Evolutionary conservation across 73 alveolate species (phyloP).

Genomic region (Paramecium bursaria): DNA sequence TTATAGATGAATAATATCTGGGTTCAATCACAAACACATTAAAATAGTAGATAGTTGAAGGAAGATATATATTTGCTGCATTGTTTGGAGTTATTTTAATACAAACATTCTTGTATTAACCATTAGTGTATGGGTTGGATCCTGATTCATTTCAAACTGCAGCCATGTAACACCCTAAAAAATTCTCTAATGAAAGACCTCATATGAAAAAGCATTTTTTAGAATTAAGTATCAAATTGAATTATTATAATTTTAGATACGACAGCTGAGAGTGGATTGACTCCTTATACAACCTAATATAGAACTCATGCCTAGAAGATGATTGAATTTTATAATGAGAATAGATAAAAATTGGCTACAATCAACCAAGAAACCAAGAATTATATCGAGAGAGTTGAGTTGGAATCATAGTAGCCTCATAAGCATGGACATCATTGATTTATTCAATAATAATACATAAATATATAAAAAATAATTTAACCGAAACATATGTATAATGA

Average conservation of each 20-base stretch:
- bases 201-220: conserved; percentile 21
- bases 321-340: conserved; percentile 11
- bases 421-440: too few relatives aligned
- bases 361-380: conserved; percentile 61
- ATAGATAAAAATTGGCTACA: neutral
- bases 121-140: neutral
- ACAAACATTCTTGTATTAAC: neutral
- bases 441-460: too few relatives aligned
- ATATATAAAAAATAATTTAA: too few relatives aligned
- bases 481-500: too few relatives aligned
- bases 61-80: conserved; percentile 36
- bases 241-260: neutral
- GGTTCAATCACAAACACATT: neutral
- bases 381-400: conserved; percentile 66
- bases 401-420: too few relatives aligned
- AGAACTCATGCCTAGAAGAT: neutral
- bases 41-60: neutral
- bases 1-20: conserved; percentile 37
- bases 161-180: neutral
- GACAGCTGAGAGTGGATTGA: conserved; percentile 11
- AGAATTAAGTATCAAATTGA: neutral
- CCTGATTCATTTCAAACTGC: conserved; percentile 39
- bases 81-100: neutral
- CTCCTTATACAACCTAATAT: neutral
- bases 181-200: conserved; percentile 20